Base-by-base conservation (phyloP, 2,329 filamentous ascomycete genomes). In the Nannizziopsis arthrosporioides region DNA sequence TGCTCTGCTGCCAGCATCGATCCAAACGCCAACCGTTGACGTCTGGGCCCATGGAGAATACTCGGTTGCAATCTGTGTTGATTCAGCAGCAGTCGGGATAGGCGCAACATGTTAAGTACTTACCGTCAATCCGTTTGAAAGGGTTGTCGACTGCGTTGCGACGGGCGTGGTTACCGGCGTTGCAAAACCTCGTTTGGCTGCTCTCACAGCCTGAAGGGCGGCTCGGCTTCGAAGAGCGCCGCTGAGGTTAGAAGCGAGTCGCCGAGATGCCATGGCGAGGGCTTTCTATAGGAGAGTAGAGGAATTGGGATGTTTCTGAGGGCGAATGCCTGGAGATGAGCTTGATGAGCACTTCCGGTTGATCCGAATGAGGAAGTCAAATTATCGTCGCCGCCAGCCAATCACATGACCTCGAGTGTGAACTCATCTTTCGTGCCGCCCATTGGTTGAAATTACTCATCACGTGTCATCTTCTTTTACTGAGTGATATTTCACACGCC, bases 31-130 rank as follows among this genome's bases (percentile, higher is more conserved):
- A 63, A 96, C 89, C 48, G 90, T 96, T 63, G 89, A 94, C 54
- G 92, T 96, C 77, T 96, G 89, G 64, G 90, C 90, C 78, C 88
- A 96, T 62, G 90, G 92, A 56, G 89, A 95, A 76, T 96, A 85
- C 72, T 98, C 90, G 61, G 92, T 94, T 59, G 92, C 92, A 68
- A 98, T 88, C 90, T 96, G 68, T 52, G 56, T 50, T 52, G 42
- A 2, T 48, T 70, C 54, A 67, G 65, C 48, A 48, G 53, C 4
- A 56, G 57, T 51, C 11, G 12, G 44, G 51, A 42, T 49, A 31
- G 57, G 55, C 56, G 55, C 6, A 35, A 15, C 22, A 15, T 17
- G 6, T 12, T 7, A 30, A 53, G 74, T 51, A 34, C 54, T 53
- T 37, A 95, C 90, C 64, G 92, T 98, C 76, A 98, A 80, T 70